phyloP scores from a whole-genome alignment of 371 early-diverging fungal genomes.

The Capillidium heterosporum region DNA sequence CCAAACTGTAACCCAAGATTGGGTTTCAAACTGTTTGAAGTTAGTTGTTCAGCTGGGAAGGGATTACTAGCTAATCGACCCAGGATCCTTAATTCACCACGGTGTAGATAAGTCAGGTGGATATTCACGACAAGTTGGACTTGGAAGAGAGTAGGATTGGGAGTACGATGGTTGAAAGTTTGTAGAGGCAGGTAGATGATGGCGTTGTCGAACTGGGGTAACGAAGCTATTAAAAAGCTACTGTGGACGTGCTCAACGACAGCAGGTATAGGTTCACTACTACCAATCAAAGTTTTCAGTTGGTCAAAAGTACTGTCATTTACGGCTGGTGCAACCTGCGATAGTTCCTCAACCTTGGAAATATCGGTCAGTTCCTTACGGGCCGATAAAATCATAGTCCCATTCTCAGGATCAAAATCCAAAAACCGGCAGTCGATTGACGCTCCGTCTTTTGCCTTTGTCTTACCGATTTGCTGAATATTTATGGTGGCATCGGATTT shows the following conservation, averaged over 20 bases:
- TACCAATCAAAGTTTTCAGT: not conserved
- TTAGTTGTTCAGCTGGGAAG: not conserved
- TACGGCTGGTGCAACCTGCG: too few species aligned
- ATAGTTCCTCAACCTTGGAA: not conserved
- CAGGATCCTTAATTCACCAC: conserved; percentile 10
- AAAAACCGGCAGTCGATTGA: not conserved
- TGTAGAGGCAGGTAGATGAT: conserved; percentile 34
- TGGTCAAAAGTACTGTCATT: too few species aligned
- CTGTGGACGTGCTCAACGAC: conserved; percentile 51
- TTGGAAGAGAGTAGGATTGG: conserved; percentile 21
- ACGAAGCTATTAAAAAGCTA: conserved; percentile 42
- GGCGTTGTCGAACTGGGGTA: conserved; percentile 27
- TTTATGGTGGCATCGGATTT: not conserved
- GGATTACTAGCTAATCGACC: conserved; percentile 10
- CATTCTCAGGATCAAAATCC: not conserved
- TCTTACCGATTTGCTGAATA: too few species aligned
- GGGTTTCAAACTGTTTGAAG: conserved; percentile 15
- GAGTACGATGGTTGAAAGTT: conserved; percentile 27
- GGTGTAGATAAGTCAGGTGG: conserved; percentile 8
- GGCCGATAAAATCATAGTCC: not conserved
- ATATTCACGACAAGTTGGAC: conserved; percentile 29
- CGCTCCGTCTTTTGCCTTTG: not conserved
- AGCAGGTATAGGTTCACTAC: conserved; percentile 6
- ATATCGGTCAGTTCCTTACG: not conserved
- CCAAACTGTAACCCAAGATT: conserved; percentile 29